Conservation (phyloP, 495 filamentous ascomycete species). For the Bryoglossum gracile region DNA sequence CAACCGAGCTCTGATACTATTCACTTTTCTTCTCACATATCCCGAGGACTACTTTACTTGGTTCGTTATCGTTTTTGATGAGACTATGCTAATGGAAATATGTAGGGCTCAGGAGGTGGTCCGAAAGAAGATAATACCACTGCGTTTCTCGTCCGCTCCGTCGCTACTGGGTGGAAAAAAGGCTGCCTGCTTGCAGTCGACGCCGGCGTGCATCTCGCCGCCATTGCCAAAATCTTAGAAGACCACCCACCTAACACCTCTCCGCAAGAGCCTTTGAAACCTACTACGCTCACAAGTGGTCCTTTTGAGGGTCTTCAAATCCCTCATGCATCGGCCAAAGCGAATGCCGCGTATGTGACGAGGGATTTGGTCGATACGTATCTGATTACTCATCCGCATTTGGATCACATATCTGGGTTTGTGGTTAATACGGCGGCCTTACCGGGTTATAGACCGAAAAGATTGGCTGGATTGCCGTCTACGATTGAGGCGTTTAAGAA, state of each 20-base stretch:
- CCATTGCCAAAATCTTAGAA: conserved; percentile 68
- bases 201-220: conserved; percentile 80
- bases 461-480: conserved; percentile 73
- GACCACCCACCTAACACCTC: conserved; percentile 32
- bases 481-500: conserved; percentile 83
- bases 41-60: background rate
- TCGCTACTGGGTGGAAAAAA: conserved; percentile 66
- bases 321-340: conserved; percentile 49
- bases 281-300: conserved; percentile 33
- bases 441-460: conserved; percentile 66
- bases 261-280: conserved; percentile 18
- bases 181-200: conserved; percentile 84
- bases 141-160: conserved; percentile 78
- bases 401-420: conserved; percentile 88
- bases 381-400: conserved; percentile 87
- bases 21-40: background rate
- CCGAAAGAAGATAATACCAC: conserved; percentile 86
- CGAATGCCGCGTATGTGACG: conserved; percentile 75
- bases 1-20: no score
- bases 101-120: conserved; percentile 82
- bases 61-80: no score
- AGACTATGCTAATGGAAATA: no score
- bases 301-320: conserved; percentile 74
- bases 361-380: conserved; percentile 75
- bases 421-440: conserved; percentile 87